A percentile compares a stretch with the other conserved stretches of the same genome.
phyloP scores from a whole-genome alignment of 2,329 filamentous ascomycete genomes.

The Trichoderma arundinaceum region DNA sequence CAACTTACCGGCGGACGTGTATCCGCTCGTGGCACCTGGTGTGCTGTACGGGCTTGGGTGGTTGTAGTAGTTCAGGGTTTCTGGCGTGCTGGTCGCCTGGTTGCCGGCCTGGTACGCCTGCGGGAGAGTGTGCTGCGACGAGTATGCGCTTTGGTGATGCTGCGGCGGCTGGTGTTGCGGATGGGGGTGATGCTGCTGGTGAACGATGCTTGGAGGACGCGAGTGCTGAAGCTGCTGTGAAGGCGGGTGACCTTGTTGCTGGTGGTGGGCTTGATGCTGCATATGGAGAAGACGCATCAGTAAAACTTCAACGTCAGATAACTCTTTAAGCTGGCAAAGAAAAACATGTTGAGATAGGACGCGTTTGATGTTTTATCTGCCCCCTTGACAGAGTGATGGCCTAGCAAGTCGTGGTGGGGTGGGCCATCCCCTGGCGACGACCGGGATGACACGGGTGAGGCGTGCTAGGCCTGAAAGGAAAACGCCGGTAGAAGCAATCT shows the following conservation, averaged over 20 bases:
- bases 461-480: slow-evolving; percentile 53
- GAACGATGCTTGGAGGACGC: slow-evolving; percentile 73
- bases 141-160: slow-evolving; percentile 70
- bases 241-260: slow-evolving; percentile 73
- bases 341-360: slow-evolving; percentile 52
- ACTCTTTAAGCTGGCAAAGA: slow-evolving; percentile 44
- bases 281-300: slow-evolving; percentile 67
- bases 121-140: slow-evolving; percentile 68
- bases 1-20: slow-evolving; percentile 81
- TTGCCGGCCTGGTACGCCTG: slow-evolving; percentile 71
- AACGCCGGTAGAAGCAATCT: slow-evolving; percentile 48
- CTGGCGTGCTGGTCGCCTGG: slow-evolving; percentile 67
- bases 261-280: slow-evolving; percentile 78
- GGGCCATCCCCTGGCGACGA: slow-evolving; percentile 51
- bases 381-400: slow-evolving; percentile 54
- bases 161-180: slow-evolving; percentile 64
- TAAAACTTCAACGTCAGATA: slow-evolving; percentile 49
- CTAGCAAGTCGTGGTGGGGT: slow-evolving; percentile 49
- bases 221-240: slow-evolving; percentile 71
- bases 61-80: slow-evolving; percentile 73
- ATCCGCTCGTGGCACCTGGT: slow-evolving; percentile 79
- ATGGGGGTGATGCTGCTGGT: slow-evolving; percentile 71
- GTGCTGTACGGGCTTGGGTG: slow-evolving; percentile 85
- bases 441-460: slow-evolving; percentile 58
- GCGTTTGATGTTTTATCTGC: slow-evolving; percentile 57